A percentile compares a stretch with the other conserved stretches of the same genome.
These are phyloP conservation scores for Teunomyces gatunensis DNA, from an alignment of 805 yeast species.

Conservation along the genomic window DNA sequence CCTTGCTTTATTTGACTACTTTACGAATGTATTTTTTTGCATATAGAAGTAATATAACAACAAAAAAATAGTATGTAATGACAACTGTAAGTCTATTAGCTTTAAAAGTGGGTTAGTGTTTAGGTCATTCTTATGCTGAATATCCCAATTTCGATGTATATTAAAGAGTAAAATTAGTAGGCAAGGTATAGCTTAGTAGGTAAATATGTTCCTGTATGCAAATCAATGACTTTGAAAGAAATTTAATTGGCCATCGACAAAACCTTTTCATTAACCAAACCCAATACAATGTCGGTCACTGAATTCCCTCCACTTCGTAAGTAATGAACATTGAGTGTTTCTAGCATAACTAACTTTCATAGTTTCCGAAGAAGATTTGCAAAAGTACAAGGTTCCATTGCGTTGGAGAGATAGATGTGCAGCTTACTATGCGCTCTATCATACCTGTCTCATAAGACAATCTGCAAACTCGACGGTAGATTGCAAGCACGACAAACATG, in stretches of 20 bases:
- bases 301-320: conserved; percentile 44
- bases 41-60: not conserved
- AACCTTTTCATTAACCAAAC: not conserved
- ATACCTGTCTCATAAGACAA: conserved; percentile 43
- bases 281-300: conserved; percentile 30
- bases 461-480: conserved; percentile 44
- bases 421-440: conserved; percentile 43
- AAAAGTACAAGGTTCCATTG: conserved; percentile 71
- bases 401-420: conserved; percentile 86
- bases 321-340: conserved; percentile 13
- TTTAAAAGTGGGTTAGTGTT: too few relatives aligned
- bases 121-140: too few relatives aligned
- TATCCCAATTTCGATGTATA: too few relatives aligned
- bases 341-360: conserved; percentile 16
- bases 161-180: too few relatives aligned
- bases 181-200: too few relatives aligned
- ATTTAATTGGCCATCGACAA: conserved; percentile 14
- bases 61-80: not conserved
- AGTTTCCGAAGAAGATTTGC: conserved; percentile 85
- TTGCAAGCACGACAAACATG: conserved; percentile 76
- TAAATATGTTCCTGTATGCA: conserved; percentile 3
- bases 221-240: conserved; percentile 7
- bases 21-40: not conserved
- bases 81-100: not conserved
- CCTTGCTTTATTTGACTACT: not conserved